Base-by-base conservation (phyloP, 257 asterid species). In the Solanum peruvianum region DNA sequence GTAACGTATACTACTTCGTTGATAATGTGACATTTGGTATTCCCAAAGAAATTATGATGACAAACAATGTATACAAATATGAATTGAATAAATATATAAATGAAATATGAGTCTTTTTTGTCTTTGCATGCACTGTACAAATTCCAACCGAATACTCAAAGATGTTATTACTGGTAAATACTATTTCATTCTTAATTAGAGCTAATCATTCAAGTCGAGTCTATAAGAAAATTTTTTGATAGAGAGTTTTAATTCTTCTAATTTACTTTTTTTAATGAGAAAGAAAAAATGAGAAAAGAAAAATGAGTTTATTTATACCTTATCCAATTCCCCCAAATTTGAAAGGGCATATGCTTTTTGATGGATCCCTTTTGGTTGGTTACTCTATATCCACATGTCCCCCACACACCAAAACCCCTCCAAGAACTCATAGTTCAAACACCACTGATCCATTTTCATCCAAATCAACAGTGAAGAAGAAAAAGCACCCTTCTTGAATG, bases 401-500 rank as follows among this genome's bases (percentile, higher is more conserved):
- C 37, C 83, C 60, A 8, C 42, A 70, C 29, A 41, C 23, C 75
- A 60, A 42, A 42, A 16, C n/a, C 7, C 66, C 29, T 56, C 64
- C 14, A 37, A 77, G n/a, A 76, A 44, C 23, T 45, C 83, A 20
- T 44, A 75, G 27, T 58, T 58, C 66, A 58, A 58, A n/a, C 83
- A 15, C 42, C 42, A 78, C 15, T 27, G 42, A 45, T 77, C 82
- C 52, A 73, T 73, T 73, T 73, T 45, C 84, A 78, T 14, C 41
- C 64, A 42, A 42, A 75, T 21, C 23, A 42, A 15, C n/a, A 42
- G 41, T 16, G 25, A 3, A 15, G 9, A 72, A 33, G 29, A 81
- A 64, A 6, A 77, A 86, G 37, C 21, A 73, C 29, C 42, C 56
- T 21, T 71, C 14, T 56, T 35, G 8, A 86, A 95, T 94, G 97